Evolutionary conservation across 2,329 filamentous ascomycete genomes (phyloP).

Genomic region (Claviceps capensis): DNA sequence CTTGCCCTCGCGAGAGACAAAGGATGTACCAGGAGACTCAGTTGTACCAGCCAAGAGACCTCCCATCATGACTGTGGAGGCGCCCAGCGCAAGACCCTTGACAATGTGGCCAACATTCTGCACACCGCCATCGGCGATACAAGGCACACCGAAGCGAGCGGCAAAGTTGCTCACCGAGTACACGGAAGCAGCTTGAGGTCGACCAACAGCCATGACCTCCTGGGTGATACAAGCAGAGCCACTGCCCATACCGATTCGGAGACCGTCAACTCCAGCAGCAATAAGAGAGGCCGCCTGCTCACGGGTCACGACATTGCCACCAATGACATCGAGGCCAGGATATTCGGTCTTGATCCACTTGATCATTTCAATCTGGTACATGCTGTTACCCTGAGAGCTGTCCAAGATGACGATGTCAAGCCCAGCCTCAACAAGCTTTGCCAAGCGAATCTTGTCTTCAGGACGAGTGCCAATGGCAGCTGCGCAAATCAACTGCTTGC

Average conservation of each 20-base stretch:
- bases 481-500: constrained; percentile 93
- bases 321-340: constrained; percentile 84
- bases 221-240: constrained; percentile 98
- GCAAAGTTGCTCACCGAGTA: constrained; percentile 84
- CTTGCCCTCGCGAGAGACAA: constrained; percentile 91
- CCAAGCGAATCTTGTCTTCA: constrained; percentile 76
- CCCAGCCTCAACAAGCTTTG: constrained; percentile 84
- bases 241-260: constrained; percentile 97
- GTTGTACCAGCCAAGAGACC: constrained; percentile 93
- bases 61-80: constrained; percentile 98
- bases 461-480: constrained; percentile 91
- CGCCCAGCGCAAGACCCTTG: constrained; percentile 90
- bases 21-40: constrained; percentile 92
- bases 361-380: constrained; percentile 98
- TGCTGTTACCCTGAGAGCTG: constrained; percentile 94
- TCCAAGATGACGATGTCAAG: constrained; percentile 92
- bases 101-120: constrained; percentile 99
- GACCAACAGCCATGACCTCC: constrained; percentile 97
- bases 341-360: constrained; percentile 84
- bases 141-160: constrained; percentile 85
- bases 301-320: constrained; percentile 93
- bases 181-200: constrained; percentile 87
- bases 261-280: constrained; percentile 84
- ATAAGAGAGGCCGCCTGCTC: constrained; percentile 91
- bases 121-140: constrained; percentile 94